Percentiles rank a stretch among this genome's conserved stretches.
phyloP scores from a whole-genome alignment of 345 rosid genomes.

The Toxicodendron radicans region DNA sequence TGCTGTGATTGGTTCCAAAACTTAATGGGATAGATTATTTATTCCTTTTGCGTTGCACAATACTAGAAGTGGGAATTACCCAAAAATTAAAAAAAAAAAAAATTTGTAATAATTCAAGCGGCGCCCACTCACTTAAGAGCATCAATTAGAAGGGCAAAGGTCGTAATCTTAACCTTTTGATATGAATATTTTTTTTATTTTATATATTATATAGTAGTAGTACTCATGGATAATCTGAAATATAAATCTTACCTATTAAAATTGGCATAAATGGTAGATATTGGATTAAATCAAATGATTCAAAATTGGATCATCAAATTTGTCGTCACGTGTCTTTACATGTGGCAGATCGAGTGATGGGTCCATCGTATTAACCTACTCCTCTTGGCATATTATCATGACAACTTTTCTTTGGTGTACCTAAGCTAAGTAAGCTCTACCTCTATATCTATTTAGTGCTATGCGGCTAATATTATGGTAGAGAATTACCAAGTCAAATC shows the following conservation, averaged over 20 bases:
- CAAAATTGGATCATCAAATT: conserved; percentile 4
- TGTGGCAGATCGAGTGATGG: conserved; percentile 13
- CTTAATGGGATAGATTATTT: not conserved
- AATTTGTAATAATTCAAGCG: conserved; percentile 32
- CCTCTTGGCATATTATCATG: not conserved
- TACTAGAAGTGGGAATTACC: not conserved
- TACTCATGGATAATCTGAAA: not conserved
- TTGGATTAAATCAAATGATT: conserved; percentile 4
- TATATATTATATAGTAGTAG: not conserved
- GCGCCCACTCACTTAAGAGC: conserved; percentile 31
- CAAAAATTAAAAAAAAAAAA: not conserved
- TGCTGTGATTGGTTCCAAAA: conserved; percentile 21
- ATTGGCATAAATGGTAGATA: not conserved
- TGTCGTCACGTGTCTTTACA: conserved; percentile 17
- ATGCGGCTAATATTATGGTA: too few relatives aligned
- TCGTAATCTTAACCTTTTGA: conserved; percentile 17
- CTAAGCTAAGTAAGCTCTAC: too few relatives aligned
- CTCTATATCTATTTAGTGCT: too few relatives aligned
- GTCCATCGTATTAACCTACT: conserved; percentile 15
- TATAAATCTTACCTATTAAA: not conserved
- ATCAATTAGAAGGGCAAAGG: conserved; percentile 20
- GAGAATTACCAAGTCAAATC: too few relatives aligned
- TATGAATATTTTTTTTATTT: not conserved
- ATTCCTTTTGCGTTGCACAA: conserved; percentile 7
- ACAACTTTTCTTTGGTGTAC: not conserved